Percentiles rank a stretch among this genome's conserved stretches.
These are phyloP conservation scores for Candida silvicultrix DNA, from an alignment of 805 yeast genomes.

Conservation along the genomic window DNA sequence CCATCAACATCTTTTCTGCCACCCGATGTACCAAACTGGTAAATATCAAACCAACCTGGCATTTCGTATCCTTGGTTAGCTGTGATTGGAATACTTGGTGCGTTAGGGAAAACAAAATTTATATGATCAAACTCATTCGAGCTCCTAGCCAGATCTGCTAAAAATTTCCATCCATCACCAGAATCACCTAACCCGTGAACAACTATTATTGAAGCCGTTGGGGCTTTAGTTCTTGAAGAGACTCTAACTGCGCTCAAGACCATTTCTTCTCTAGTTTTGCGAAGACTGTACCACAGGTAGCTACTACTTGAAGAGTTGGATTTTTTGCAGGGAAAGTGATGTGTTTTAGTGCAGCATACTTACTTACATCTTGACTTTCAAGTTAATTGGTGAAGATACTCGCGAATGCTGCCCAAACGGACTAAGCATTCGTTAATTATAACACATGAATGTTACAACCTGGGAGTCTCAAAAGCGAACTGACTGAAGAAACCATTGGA, in stretches of 20 bases:
- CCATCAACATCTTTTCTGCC: slow-evolving; percentile 45
- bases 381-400: no score
- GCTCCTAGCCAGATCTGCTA: slow-evolving; percentile 55
- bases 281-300: no score
- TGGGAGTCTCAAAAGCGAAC: no score
- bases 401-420: no score
- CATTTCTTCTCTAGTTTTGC: no score
- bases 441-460: no score
- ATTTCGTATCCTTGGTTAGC: slow-evolving; percentile 57
- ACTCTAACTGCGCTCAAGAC: slow-evolving; percentile 24
- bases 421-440: no score
- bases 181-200: slow-evolving; percentile 91
- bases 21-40: slow-evolving; percentile 41
- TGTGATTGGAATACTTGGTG: slow-evolving; percentile 69
- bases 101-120: slow-evolving; percentile 85
- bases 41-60: slow-evolving; percentile 88
- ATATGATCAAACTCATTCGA: slow-evolving; percentile 42
- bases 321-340: no score
- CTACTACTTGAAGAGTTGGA: neutral
- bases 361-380: no score
- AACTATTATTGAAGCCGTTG: slow-evolving; percentile 65
- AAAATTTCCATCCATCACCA: slow-evolving; percentile 84
- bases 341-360: no score
- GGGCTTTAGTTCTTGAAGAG: slow-evolving; percentile 26
- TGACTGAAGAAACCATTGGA: no score